Evolutionary conservation across 2,329 filamentous ascomycete genomes (phyloP), one percentile per base, ranked within the genome.

Genomic region (Orbilia javanica): DNA sequence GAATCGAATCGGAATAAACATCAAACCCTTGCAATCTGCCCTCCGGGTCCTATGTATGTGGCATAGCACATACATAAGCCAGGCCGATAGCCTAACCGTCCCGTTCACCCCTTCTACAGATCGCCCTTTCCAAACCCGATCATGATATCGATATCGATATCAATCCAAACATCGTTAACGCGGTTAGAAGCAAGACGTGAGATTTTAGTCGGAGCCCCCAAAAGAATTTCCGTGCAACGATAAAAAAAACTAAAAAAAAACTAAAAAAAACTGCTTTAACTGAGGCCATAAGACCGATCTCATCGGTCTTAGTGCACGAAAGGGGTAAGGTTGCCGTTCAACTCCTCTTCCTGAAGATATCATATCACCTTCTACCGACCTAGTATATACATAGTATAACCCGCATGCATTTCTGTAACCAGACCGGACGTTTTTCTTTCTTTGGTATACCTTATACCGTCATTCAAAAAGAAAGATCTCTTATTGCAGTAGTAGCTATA

Each of bases 1-100:
- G 52, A 36, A 55, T 55, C 52, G 52, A 55, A 55, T 55, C 52
- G 52, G 52, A 55, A 36, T 36, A 55, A 55, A 55, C 22, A 34
- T 55, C 29, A 55, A n/a, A 55, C 13, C 52, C 27, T 36, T 55
- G 52, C 52, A 55, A 20, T 6, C 52, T 13, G 50, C 22, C 42
- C 42, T 53, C 3, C n/a, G 50, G 18, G 8, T 20, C n/a, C 42
- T 44, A 53, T 20, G 15, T 25, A 25, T 5, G 15, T 44, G 22
- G 8, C 18, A 18, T 7, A 20, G 20, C 6, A 6, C 48, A 25
- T n/a, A n/a, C 18, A 29, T 52, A 27, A 27, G 22, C 46, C 11
- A 52, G 10, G 22, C 46, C n/a, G n/a, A n/a, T n/a, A n/a, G n/a
- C n/a, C n/a, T n/a, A n/a, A n/a, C n/a, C n/a, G n/a, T n/a, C n/a